Evolutionary conservation across 1,284 basidiomycete genomes (phyloP).

Genomic region (Phlebopus sp.): DNA sequence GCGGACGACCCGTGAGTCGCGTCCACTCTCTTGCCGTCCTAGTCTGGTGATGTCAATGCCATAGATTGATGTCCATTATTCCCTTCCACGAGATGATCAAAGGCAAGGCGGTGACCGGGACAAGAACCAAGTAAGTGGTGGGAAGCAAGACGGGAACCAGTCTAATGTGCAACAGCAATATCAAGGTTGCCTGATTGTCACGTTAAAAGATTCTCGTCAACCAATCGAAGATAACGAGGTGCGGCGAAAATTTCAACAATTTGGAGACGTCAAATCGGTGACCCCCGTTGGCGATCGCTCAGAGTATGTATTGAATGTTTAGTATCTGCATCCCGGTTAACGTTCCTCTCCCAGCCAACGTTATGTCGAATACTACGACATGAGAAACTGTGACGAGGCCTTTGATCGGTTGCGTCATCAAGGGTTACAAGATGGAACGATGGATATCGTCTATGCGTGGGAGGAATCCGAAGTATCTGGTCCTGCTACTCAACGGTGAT

Average conservation of each 20-base stretch:
- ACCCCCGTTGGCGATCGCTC: constrained; percentile 60
- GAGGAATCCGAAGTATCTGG: constrained; percentile 51
- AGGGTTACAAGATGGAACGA: constrained; percentile 78
- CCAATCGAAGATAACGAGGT: constrained; percentile 82
- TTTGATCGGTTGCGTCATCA: constrained; percentile 78
- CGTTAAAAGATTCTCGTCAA: constrained; percentile 69
- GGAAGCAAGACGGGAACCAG: neutral
- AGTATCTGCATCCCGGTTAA: constrained; percentile 5
- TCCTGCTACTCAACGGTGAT: constrained; percentile 37
- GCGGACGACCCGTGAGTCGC: constrained; percentile 73
- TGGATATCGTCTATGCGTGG: constrained; percentile 90
- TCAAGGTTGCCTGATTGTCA: constrained; percentile 83
- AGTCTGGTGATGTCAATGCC: constrained; percentile 6
- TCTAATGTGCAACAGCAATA: constrained; percentile 43
- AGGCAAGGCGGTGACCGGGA: constrained; percentile 73
- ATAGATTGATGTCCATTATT: constrained; percentile 98
- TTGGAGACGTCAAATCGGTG: constrained; percentile 87
- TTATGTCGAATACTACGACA: constrained; percentile 88
- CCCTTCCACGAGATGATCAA: constrained; percentile 87
- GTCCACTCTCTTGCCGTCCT: neutral
- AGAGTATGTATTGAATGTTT: constrained; percentile 52
- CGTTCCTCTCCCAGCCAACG: constrained; percentile 54
- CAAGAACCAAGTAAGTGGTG: constrained; percentile 74
- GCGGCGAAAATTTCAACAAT: constrained; percentile 77
- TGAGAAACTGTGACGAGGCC: constrained; percentile 74